These are phyloP conservation scores for Rosa lucieae DNA, from an alignment of 306 rosid species.

Conservation along the genomic window DNA sequence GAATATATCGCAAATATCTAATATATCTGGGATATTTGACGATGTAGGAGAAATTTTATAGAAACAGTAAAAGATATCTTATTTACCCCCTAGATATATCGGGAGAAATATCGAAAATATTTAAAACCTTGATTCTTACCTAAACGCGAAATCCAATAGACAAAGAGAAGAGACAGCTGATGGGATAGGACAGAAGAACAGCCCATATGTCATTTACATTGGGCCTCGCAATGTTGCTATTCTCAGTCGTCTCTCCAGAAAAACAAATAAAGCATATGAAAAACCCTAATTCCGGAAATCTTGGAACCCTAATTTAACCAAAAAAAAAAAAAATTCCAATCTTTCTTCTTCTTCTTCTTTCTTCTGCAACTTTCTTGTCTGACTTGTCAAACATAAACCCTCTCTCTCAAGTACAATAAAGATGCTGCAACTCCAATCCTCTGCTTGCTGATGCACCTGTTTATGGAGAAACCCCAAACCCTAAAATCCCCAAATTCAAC, in stretches of 20 bases:
- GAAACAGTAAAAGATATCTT: no score
- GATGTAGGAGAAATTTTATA: no score
- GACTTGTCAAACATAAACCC: background rate
- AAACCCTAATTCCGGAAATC: background rate
- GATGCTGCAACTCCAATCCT: constrained; percentile 13
- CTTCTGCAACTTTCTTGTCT: background rate
- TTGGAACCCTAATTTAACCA: background rate
- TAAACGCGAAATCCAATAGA: no score
- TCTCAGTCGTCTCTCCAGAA: background rate
- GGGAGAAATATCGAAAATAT: no score
- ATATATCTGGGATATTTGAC: no score
- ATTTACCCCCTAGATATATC: no score
- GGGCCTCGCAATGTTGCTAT: background rate
- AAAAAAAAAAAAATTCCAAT: background rate
- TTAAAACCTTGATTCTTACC: no score
- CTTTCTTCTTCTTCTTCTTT: background rate
- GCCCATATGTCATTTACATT: background rate
- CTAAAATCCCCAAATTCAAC: constrained; percentile 3
- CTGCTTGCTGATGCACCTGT: background rate
- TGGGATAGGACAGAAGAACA: background rate
- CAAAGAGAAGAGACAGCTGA: no score
- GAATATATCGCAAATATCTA: no score
- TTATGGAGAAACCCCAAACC: constrained; percentile 27
- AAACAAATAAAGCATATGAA: background rate
- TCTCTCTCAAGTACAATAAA: background rate